Evolutionary conservation across 2,329 filamentous ascomycete species (phyloP), one percentile per base, ranked within the genome.

Genomic region (Alternaria viburni): DNA sequence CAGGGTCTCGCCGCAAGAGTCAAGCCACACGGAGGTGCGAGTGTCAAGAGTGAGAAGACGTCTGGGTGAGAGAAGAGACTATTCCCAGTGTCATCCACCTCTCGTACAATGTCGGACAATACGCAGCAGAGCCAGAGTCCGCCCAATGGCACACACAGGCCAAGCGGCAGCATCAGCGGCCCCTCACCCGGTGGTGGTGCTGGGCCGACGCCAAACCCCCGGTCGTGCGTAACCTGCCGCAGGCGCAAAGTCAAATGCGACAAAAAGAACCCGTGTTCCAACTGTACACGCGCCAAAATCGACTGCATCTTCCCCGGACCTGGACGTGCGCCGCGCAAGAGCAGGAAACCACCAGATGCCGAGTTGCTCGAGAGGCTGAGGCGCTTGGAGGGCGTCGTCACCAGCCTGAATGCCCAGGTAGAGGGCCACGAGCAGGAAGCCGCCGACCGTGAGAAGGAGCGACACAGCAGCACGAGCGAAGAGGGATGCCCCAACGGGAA

Each of bases 251-350:
- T 93, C 58, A 90, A 90, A 73, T 93, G 91, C 83, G 90, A 93
- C 82, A 93, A 93, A 82, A 85, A 87, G 72, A 88, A 92, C 83
- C 90, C 91, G 15, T 93, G 91, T 78, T 88, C 88, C 71, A 93
- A 93, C 77, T 93, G 91, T 77, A 86, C 87, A 45, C 87, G 90
- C 67, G 90, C 89, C 44, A 82, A 89, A 70, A 91, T 91, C 61
- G 87, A 90, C 69, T 93, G 91, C 77, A 82, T 92, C 52, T 93
- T 92, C 74, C 91, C 91, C 1, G 89, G 90, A 3, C 91, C 91
- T 1, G 91, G 91, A 10, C 86, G 91, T 59, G 90, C 91, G 6
- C 91, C 90, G 10, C 85, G 91, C 45, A 89, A 91, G 69, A 85
- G 87, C 64, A 86, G 89, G 28, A 91, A 90, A 74, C 86, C 90